phyloP scores from a whole-genome alignment of 1,139 yeast genomes.

The Wickerhamomyces sp. region DNA sequence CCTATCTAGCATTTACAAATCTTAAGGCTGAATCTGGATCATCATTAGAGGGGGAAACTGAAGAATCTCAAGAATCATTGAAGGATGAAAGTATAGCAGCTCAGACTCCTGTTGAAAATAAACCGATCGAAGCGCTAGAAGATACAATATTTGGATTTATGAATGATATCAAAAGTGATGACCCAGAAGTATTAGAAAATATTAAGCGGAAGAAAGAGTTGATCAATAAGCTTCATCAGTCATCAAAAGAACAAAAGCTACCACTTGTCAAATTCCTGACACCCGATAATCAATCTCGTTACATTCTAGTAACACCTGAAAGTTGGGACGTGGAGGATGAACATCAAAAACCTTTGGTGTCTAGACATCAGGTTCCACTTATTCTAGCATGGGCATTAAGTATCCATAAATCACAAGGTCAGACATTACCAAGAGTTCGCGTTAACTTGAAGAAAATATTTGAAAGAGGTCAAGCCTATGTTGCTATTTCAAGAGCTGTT shows the following conservation, averaged over 20 bases:
- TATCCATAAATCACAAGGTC: conserved; percentile 96
- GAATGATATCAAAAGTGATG: conserved; percentile 25
- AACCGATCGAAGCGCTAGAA: conserved; percentile 24
- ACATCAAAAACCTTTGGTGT: conserved; percentile 45
- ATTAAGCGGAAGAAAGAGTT: conserved; percentile 36
- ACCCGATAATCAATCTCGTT: conserved; percentile 68
- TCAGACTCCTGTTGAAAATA: conserved; percentile 10
- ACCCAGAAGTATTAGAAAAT: conserved; percentile 26
- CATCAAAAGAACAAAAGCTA: conserved; percentile 36
- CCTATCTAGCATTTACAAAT: conserved; percentile 37
- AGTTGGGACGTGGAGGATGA: conserved; percentile 68
- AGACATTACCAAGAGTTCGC: conserved; percentile 75
- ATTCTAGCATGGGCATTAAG: conserved; percentile 94
- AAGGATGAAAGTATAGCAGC: no score
- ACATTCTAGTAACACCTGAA: conserved; percentile 69
- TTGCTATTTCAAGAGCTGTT: conserved; percentile 84
- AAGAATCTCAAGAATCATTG: conserved; percentile 19
- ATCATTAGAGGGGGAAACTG: conserved; percentile 18
- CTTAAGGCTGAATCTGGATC: conserved; percentile 11
- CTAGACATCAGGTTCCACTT: conserved; percentile 73
- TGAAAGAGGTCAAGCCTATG: conserved; percentile 95
- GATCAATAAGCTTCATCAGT: conserved; percentile 31
- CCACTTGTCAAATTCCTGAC: conserved; percentile 77
- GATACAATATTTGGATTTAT: conserved; percentile 49
- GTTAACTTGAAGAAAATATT: conserved; percentile 77